Conservation (phyloP, 345 rosid species). For the Trapa incisa region DNA sequence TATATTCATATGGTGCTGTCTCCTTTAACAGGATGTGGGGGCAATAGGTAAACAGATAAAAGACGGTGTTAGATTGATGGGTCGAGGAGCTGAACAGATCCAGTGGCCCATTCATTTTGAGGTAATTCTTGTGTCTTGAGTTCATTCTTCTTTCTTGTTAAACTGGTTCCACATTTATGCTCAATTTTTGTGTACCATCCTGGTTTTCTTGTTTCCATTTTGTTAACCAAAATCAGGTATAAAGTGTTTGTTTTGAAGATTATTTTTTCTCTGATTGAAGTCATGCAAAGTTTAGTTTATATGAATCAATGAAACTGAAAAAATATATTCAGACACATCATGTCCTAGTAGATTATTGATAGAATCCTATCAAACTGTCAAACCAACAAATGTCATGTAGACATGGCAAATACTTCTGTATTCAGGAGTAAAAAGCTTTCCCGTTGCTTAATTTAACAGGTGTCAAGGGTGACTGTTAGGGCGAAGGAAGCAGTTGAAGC, state of each 20-base stretch:
- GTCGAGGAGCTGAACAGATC: slow-evolving; percentile 79
- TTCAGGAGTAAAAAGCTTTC: neutral
- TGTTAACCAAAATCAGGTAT: neutral
- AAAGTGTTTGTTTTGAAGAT: neutral
- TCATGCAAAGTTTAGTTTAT: neutral
- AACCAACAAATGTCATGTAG: neutral
- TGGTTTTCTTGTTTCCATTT: slow-evolving; percentile 1
- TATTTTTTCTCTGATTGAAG: neutral
- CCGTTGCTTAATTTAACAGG: slow-evolving; percentile 23
- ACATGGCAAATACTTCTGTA: neutral
- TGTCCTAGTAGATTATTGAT: too few species aligned
- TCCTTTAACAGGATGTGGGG: slow-evolving; percentile 42
- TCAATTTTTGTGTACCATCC: neutral
- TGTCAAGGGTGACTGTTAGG: slow-evolving; percentile 78
- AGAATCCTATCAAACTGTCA: neutral
- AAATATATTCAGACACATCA: too few species aligned
- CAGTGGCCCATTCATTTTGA: slow-evolving; percentile 94
- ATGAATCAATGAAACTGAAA: neutral
- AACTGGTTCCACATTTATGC: neutral
- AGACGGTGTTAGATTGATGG: slow-evolving; percentile 95
- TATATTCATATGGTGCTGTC: neutral
- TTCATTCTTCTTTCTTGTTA: neutral
- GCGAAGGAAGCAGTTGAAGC: slow-evolving; percentile 90
- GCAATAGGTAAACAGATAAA: slow-evolving; percentile 83
- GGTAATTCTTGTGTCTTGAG: slow-evolving; percentile 27